These are phyloP conservation scores for Mariannaea sp. DNA, from an alignment of 2,329 filamentous ascomycete genomes.

Conservation along the genomic window DNA sequence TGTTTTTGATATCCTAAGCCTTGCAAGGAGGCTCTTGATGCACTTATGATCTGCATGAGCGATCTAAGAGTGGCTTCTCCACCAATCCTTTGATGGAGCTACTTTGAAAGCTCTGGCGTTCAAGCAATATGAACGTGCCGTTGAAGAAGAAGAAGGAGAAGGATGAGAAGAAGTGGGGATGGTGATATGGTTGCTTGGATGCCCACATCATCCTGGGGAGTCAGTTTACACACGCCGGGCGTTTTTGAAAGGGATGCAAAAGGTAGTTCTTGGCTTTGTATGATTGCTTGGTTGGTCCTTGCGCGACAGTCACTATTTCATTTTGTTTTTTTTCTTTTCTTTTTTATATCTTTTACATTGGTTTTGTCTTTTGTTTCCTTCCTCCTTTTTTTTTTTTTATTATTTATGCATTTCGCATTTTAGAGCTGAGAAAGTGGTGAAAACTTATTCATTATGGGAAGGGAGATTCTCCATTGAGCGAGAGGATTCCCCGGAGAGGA, in stretches of 20 bases:
- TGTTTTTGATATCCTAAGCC: conserved; percentile 47
- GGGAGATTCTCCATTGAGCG: conserved; percentile 23
- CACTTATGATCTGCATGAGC: conserved; percentile 56
- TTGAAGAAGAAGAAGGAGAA: conserved; percentile 30
- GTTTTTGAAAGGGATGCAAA: conserved; percentile 41
- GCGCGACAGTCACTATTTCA: conserved; percentile 32
- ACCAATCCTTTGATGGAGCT: conserved; percentile 28
- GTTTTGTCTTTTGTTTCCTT: conserved; percentile 30
- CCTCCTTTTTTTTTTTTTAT: conserved; percentile 29
- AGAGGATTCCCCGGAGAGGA: too few relatives aligned
- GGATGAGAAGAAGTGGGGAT: too few relatives aligned
- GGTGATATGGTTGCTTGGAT: conserved; percentile 29
- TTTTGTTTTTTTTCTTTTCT: conserved; percentile 18
- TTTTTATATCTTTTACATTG: conserved; percentile 30
- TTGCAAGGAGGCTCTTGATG: conserved; percentile 37
- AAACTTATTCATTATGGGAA: conserved; percentile 36
- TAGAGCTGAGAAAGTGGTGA: conserved; percentile 39
- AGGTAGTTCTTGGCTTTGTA: conserved; percentile 33
- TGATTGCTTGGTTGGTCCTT: conserved; percentile 30
- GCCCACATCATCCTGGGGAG: conserved; percentile 24
- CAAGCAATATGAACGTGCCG: conserved; percentile 21
- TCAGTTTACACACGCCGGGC: conserved; percentile 42
- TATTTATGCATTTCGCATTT: conserved; percentile 37
- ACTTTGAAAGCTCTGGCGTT: conserved; percentile 11
- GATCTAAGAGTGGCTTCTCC: conserved; percentile 49